Conservation (phyloP, 2,329 filamentous ascomycete species). For the Xylaria sp. region DNA sequence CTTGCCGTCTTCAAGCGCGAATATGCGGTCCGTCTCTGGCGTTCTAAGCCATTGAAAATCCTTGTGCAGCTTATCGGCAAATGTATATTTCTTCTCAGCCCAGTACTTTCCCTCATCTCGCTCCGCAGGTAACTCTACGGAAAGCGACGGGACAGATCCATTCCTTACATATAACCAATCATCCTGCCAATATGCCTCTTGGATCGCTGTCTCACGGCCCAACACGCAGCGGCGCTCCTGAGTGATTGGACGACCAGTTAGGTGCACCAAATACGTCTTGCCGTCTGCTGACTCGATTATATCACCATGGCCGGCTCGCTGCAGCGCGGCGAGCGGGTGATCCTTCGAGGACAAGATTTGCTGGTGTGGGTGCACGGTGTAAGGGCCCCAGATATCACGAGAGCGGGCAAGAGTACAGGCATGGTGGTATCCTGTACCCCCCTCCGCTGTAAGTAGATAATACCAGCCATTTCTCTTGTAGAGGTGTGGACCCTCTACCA, state of each 20-base stretch:
- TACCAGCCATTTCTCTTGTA: constrained; percentile 70
- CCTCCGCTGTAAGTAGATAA: constrained; percentile 69
- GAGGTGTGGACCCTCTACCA: constrained; percentile 68
- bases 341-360: constrained; percentile 67
- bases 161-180: constrained; percentile 72
- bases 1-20: constrained; percentile 53
- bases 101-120: constrained; percentile 63
- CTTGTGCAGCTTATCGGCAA: constrained; percentile 57
- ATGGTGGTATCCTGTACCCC: constrained; percentile 70
- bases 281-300: constrained; percentile 66
- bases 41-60: constrained; percentile 70
- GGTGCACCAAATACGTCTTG: constrained; percentile 64
- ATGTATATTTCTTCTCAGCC: constrained; percentile 61
- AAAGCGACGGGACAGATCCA: constrained; percentile 65
- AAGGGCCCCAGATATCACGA: constrained; percentile 68
- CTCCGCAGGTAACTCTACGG: constrained; percentile 61
- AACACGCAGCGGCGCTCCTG: constrained; percentile 64
- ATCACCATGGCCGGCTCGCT: constrained; percentile 65
- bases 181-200: constrained; percentile 70
- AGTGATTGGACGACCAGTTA: constrained; percentile 62
- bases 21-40: constrained; percentile 65
- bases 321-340: constrained; percentile 60
- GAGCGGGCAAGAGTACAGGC: constrained; percentile 68
- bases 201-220: constrained; percentile 67
- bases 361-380: constrained; percentile 68